Base-by-base conservation (phyloP, 1,284 basidiomycete genomes). In the Mycena citricolor region DNA sequence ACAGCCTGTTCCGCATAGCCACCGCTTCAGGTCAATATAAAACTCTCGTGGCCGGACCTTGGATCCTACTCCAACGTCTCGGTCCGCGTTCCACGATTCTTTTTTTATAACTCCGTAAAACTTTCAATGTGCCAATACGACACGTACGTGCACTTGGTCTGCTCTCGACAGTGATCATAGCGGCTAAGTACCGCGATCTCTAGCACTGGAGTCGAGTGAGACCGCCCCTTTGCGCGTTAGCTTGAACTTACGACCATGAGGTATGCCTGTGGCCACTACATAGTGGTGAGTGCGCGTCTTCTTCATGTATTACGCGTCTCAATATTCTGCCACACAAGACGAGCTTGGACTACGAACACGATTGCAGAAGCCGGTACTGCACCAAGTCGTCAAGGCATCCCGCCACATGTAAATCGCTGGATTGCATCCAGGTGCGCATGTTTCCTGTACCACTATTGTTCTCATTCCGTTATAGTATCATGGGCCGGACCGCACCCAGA, bases 401-500 rank as follows among this genome's bases (percentile, higher is more conserved):
- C 61, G 63, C 54, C 60, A 63, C 42, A 73, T 77, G 56, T 82
- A 80, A 42, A 63, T 66, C 65, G 76, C 78, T 39, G 63, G 65
- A 43, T 67, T 72, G 42, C 41, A 66, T 61, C 37, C 43, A 43
- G 33, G 42, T 29, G 25, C 44, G 39, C n/a, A 39, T 30, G 25
- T 17, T 40, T 16, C 34, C 31, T 22, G 26, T 22, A 19, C 7
- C 36, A 34, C 40, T 46, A 30, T 23, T 54, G 48, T 56, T 46
- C 57, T 33, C 23, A 21, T 12, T 35, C 26, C 28, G 42, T 42
- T 44, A 21, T 59, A 88, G 85, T 86, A 79, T 59, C 71, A 74
- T 54, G 84, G 83, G 17, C 85, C 86, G 4, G 85, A 88, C 54
- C 64, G 64, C 22, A 73, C 69, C 39, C 84, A 88, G 60, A 79